phyloP scores from a whole-genome alignment of 495 filamentous ascomycete genomes.

The Neurospora sp. region DNA sequence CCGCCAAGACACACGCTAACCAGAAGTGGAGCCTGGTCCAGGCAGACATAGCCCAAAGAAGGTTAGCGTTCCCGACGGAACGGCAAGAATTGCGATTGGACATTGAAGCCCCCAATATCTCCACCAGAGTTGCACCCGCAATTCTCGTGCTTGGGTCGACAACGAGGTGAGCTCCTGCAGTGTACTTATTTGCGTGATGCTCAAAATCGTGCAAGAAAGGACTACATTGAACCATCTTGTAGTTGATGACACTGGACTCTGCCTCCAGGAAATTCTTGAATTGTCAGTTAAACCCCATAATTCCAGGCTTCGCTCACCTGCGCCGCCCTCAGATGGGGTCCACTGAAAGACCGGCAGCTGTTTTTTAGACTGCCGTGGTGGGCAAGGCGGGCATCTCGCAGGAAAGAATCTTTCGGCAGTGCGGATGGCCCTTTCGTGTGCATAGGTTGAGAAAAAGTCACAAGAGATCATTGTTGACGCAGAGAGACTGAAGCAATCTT shows the following conservation, averaged over 20 bases:
- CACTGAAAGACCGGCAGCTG: neutral
- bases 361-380: neutral
- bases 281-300: neutral
- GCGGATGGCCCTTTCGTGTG: neutral
- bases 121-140: neutral
- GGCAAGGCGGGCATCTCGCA: neutral
- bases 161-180: neutral
- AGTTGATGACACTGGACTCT: neutral
- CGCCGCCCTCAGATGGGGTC: neutral
- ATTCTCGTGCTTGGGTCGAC: neutral
- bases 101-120: neutral
- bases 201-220: neutral
- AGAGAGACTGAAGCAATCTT: neutral
- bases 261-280: neutral
- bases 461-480: neutral
- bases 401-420: neutral
- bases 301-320: neutral
- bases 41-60: neutral
- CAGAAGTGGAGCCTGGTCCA: neutral
- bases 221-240: neutral
- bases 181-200: neutral
- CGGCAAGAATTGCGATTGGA: constrained; percentile 5
- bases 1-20: neutral
- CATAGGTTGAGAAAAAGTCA: neutral
- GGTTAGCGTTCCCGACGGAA: constrained; percentile 6